Conservation (phyloP, 2,329 filamentous ascomycete genomes). For the Talaromyces verruculosus region DNA sequence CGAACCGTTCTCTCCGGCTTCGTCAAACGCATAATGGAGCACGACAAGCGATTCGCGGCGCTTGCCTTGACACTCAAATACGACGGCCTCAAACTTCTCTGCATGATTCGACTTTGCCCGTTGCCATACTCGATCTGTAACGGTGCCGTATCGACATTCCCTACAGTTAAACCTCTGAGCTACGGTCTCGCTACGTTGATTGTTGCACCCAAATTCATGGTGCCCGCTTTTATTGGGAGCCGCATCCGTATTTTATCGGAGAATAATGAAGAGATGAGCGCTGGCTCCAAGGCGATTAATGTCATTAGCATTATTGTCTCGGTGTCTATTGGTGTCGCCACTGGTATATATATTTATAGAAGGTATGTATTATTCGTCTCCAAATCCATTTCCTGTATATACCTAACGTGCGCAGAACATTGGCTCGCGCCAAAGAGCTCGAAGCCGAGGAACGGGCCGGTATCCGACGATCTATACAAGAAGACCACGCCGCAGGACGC, state of each 20-base stretch:
- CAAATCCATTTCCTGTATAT: neutral
- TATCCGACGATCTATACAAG: slow-evolving; percentile 37
- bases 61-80: slow-evolving; percentile 83
- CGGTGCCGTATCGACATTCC: slow-evolving; percentile 90
- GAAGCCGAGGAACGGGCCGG: slow-evolving; percentile 49
- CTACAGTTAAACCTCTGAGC: slow-evolving; percentile 72
- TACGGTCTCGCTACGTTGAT: slow-evolving; percentile 82
- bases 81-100: slow-evolving; percentile 83
- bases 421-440: slow-evolving; percentile 50
- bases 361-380: slow-evolving; percentile 40
- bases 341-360: slow-evolving; percentile 83
- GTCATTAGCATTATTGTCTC: slow-evolving; percentile 77
- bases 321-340: slow-evolving; percentile 67
- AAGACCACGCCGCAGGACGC: slow-evolving; percentile 37
- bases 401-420: slow-evolving; percentile 37
- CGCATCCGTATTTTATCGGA: slow-evolving; percentile 81
- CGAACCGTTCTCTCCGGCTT: slow-evolving; percentile 75
- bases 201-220: slow-evolving; percentile 79
- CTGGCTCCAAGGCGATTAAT: slow-evolving; percentile 74
- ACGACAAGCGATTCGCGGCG: slow-evolving; percentile 84
- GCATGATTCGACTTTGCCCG: slow-evolving; percentile 89
- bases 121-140: slow-evolving; percentile 92
- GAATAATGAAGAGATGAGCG: slow-evolving; percentile 77
- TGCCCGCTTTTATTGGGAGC: slow-evolving; percentile 89
- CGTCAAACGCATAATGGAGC: slow-evolving; percentile 76